Base-by-base conservation (phyloP, 768 basidiomycete genomes). In the Leccinum rimulosum region DNA sequence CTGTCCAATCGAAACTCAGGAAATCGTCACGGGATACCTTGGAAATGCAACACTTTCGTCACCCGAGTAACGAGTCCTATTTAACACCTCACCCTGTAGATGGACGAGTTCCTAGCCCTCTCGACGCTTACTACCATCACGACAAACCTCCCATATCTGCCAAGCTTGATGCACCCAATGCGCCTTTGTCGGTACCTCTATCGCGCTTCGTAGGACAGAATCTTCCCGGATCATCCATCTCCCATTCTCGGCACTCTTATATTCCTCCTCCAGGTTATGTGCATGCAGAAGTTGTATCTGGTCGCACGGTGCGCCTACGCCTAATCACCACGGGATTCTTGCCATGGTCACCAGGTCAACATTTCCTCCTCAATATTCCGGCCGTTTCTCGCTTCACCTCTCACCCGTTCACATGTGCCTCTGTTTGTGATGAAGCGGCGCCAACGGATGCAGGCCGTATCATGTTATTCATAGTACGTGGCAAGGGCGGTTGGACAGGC, bases 271-370 rank as follows among this genome's bases (percentile, higher is more conserved):
- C 79, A 10, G 90, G 90, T 2, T 89, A 82, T 72, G 88, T 82
- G 1, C 81, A 86, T 50, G 85, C 82, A 2, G 85, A 88, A 61
- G 74, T 91, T 8, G 75, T 92, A 17, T 83, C 90, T 0, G 91
- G 90, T 9, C 77, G 80, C 3, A 89, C 86, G 5, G 73, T 92
- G 17, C 85, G 90, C 47, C 69, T 92, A n/a, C 84, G 85, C 0
- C 73, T 91, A 43, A 74, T 84, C 56, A 77, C 86, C 0, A 79
- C 85, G 0, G 79, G 80, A 2, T 80, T 78, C 52, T 68, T 88
- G 52, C 70, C 77, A 0, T 92, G 90, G 90, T 80, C 84, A 1
- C 84, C 90, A 3, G 91, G 90, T n/a, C 91, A 92, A 70, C 87
- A 89, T 70, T 85, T 91, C 64, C 77, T 88, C 25, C 76, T 93